Percentiles rank a stretch among this genome's conserved stretches.
Conservation (phyloP, 2,329 filamentous ascomycete genomes). For the Cladosporium sp. region DNA sequence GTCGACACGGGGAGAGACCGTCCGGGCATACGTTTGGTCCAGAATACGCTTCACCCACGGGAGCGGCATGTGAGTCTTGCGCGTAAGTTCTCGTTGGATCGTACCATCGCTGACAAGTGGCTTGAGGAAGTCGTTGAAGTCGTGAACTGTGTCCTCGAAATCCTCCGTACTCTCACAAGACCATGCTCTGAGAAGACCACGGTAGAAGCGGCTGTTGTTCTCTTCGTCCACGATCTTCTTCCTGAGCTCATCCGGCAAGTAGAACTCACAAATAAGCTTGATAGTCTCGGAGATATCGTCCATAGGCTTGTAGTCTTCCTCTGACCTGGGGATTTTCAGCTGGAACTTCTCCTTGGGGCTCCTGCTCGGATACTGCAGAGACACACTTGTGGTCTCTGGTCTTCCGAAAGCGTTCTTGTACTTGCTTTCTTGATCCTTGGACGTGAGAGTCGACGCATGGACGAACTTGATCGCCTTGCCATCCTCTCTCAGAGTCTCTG, state of each 20-base stretch:
- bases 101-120: slow-evolving; percentile 68
- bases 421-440: slow-evolving; percentile 44
- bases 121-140: slow-evolving; percentile 75
- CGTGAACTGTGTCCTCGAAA: slow-evolving; percentile 71
- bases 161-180: slow-evolving; percentile 64
- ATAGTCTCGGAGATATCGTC: slow-evolving; percentile 62
- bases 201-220: slow-evolving; percentile 71
- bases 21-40: slow-evolving; percentile 83
- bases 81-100: slow-evolving; percentile 71
- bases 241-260: slow-evolving; percentile 69
- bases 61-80: slow-evolving; percentile 69
- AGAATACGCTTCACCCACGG: slow-evolving; percentile 69
- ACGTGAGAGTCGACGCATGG: slow-evolving; percentile 46
- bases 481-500: slow-evolving; percentile 25
- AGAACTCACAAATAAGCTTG: slow-evolving; percentile 67
- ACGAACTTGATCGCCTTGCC: slow-evolving; percentile 39
- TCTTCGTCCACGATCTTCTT: slow-evolving; percentile 46
- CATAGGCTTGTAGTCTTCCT: slow-evolving; percentile 65
- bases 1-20: slow-evolving; percentile 86
- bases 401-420: slow-evolving; percentile 55
- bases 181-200: slow-evolving; percentile 74
- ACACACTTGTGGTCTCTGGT: slow-evolving; percentile 44
- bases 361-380: slow-evolving; percentile 82
- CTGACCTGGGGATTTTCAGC: slow-evolving; percentile 67
- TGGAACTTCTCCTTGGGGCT: slow-evolving; percentile 58